Percentiles rank a stretch among this genome's conserved stretches.
Conservation (phyloP, 225 moss, liverwort and hornwort genomes). For the Takakia lepidozioides region DNA sequence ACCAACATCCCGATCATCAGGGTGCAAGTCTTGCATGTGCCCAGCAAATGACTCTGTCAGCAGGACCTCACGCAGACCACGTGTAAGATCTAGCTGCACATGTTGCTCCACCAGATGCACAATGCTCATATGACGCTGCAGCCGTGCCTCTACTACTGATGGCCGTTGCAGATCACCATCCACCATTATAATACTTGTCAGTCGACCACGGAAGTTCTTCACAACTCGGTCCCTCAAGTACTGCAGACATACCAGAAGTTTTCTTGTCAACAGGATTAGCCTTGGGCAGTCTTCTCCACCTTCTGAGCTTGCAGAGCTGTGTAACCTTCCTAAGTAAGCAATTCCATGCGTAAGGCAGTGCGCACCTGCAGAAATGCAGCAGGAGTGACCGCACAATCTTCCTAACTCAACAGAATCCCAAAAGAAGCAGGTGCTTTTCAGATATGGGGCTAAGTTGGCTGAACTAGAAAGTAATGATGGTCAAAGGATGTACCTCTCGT, state of each 20-base stretch:
- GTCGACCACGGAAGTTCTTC: constrained; percentile 68
- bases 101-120: constrained; percentile 96
- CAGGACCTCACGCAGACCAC: constrained; percentile 86
- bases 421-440: too few relatives aligned
- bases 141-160: constrained; percentile 73
- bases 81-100: constrained; percentile 90
- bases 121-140: constrained; percentile 97
- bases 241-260: too few relatives aligned
- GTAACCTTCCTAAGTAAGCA: too few relatives aligned
- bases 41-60: constrained; percentile 86
- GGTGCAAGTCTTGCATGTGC: constrained; percentile 94
- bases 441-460: too few relatives aligned
- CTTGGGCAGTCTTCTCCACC: too few relatives aligned
- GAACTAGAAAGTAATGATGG: background rate
- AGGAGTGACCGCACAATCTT: too few relatives aligned
- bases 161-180: constrained; percentile 89
- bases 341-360: too few relatives aligned
- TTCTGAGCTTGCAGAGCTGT: too few relatives aligned
- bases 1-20: constrained; percentile 80
- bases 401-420: too few relatives aligned
- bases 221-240: constrained; percentile 89
- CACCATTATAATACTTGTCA: constrained; percentile 67
- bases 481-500: constrained; percentile 42
- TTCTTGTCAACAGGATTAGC: too few relatives aligned
- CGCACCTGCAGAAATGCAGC: too few relatives aligned